These are phyloP conservation scores for Amauroascus niger DNA, from an alignment of 2,329 filamentous ascomycete genomes.

Conservation along the genomic window DNA sequence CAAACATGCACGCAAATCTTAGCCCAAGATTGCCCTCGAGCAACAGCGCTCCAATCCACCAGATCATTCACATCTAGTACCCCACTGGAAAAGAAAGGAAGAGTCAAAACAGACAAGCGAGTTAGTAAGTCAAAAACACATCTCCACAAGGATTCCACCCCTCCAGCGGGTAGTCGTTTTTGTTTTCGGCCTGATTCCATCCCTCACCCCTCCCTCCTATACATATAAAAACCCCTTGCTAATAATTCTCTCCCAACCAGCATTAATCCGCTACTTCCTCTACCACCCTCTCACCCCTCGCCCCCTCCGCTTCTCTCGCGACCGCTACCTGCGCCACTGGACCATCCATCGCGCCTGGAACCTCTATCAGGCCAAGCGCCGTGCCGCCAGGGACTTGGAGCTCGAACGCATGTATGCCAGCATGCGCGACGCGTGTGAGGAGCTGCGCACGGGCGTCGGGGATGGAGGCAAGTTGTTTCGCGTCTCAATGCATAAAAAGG, in stretches of 20 bases:
- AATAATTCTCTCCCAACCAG: constrained; percentile 31
- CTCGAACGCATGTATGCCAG: constrained; percentile 69
- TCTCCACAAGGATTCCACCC: no score
- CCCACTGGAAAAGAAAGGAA: constrained; percentile 32
- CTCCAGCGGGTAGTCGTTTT: no score
- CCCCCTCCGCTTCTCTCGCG: constrained; percentile 80
- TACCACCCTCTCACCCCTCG: constrained; percentile 58
- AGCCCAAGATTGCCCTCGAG: neutral
- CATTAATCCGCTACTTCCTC: constrained; percentile 60
- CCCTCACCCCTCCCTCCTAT: neutral
- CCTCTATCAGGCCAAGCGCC: constrained; percentile 62
- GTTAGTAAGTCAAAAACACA: constrained; percentile 33
- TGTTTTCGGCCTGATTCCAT: neutral
- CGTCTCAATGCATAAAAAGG: constrained; percentile 83
- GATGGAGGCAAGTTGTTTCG: constrained; percentile 60
- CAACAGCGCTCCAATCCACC: constrained; percentile 10
- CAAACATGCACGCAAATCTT: constrained; percentile 9
- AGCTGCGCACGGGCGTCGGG: constrained; percentile 50
- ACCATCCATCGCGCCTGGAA: constrained; percentile 96
- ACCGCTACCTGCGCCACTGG: constrained; percentile 87
- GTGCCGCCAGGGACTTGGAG: constrained; percentile 55
- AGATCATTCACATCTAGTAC: constrained; percentile 35
- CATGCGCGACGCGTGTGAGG: constrained; percentile 80
- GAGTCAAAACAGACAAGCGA: constrained; percentile 30
- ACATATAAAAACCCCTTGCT: no score